Percentiles rank a stretch among this genome's conserved stretches.
These are phyloP conservation scores for Diaporthe humulicola DNA, from an alignment of 2,329 filamentous ascomycete genomes.

Conservation along the genomic window DNA sequence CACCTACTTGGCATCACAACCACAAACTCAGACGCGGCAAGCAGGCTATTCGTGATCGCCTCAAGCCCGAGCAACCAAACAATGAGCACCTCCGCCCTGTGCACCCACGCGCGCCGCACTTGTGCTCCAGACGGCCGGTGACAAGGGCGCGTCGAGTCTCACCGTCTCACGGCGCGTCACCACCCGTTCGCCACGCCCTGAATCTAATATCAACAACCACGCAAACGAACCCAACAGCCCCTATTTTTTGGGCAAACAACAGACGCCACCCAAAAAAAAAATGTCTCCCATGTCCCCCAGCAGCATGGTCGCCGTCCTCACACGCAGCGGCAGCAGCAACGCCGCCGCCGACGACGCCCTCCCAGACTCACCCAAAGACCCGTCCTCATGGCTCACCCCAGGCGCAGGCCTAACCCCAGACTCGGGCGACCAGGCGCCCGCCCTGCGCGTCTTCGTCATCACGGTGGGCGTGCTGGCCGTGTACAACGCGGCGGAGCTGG, in stretches of 20 bases:
- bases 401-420: conserved; percentile 27
- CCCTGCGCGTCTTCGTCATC: conserved; percentile 7
- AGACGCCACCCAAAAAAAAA: background rate
- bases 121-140: conserved; percentile 17
- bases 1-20: background rate
- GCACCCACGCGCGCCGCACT: background rate
- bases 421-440: background rate
- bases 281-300: conserved; percentile 13
- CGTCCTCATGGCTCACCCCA: conserved; percentile 9
- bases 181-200: background rate
- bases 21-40: background rate
- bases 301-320: background rate
- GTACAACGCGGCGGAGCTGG: conserved; percentile 31
- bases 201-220: background rate
- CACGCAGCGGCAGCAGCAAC: background rate
- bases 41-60: background rate
- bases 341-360: background rate
- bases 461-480: conserved; percentile 11
- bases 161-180: conserved; percentile 1
- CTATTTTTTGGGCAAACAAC: background rate
- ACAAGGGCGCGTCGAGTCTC: background rate
- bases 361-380: background rate
- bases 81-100: conserved; percentile 10
- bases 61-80: background rate
- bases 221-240: background rate